Base-by-base conservation (phyloP, 2,329 filamentous ascomycete species). In the Xylaria sp. region DNA sequence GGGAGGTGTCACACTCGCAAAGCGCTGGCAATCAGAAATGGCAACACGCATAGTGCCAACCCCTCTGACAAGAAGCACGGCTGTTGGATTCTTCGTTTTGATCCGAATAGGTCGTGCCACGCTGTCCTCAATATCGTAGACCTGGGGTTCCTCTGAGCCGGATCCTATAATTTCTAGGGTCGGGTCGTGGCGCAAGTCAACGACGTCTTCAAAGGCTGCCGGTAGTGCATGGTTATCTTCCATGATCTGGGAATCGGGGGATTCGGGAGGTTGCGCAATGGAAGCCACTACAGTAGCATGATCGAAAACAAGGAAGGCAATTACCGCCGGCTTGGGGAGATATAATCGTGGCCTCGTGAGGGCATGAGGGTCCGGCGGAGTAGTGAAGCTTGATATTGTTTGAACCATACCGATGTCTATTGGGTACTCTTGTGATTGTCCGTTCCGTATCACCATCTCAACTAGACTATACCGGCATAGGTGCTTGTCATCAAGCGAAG, bases 281-380 rank as follows among this genome's bases (percentile, higher is more conserved):
- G 94, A 97, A 8, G 92, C 86, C 31, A 98, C 82, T 23, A 96
- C 88, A 31, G 96, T 86, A 3, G 93, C 92, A 71, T 91, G 89
- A 66, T 92, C 91, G 73, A 98, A 94, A 0, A 95, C 86, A 48
- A 96, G 81, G 77, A 94, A 97, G 7, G 93, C 94, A 28, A 94
- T 92, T 50, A 96, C 87, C 10, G 89, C 90, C 18, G 94, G 92
- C 60, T 88, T 88, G 5, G 96, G 94, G 18, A 98, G 84, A 70
- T 95, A 90, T 20, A 99, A 78, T 64, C 88, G 89, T 52, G 93
- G 91, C 71, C 85, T 82, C 20, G 79, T 71, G 8, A 81, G 75
- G 23, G 83, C 80, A 25, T 81, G 79, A 13, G 79, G 73, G 60
- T 87, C 80, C 71, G 84, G 77, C 61, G 87, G 84, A 66, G 85